Evolutionary conservation across 169 alveolate genomes (phyloP), one percentile per base, ranked within the genome.

Genomic region (Eimeria necatrix): DNA sequence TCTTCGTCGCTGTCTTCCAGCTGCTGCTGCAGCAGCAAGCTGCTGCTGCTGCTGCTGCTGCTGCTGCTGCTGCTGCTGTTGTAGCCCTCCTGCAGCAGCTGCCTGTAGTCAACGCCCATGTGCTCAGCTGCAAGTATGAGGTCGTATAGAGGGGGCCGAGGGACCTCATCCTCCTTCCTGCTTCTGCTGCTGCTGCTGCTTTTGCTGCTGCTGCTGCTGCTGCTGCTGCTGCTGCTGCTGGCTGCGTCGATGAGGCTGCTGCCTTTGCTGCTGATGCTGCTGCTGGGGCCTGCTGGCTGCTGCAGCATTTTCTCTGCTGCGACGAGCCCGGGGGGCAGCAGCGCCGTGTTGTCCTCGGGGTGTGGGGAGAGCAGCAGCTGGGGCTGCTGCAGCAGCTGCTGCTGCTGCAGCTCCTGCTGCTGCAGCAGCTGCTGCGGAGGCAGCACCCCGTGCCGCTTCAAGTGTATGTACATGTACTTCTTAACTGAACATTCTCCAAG

Each of bases 401-500:
- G 5, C 56, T 22, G 56, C 20, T 74, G 51, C 53, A 74, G 86
- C 24, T 46, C 53, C 12, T 51, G 64, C n/a, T 46, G 64, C 78
- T 86, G 93, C 68, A 86, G 83, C 68, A 56, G 93, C 71, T 86
- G 93, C 84, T 86, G 93, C 70, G 70, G 22, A 46, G 93, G 93
- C 49, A 86, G 49, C 51, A 51, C 83, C 2, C 74, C 84, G 49
- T 76, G 90, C 18, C 95, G 68, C 64, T 90, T 93, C 64, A 93
- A 22, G 74, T 93, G 95, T 26, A 48, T 48, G 49, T 93, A 83
- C 64, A 93, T 24, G 26, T 70, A 83, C 41, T 41, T 48, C 48
- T 84, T 93, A 10, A 93, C 94, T 4, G 96, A 85, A 60, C 96
- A 41, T 26, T 93, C 85, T n/a, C 68, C 81, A 10, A 93, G 71